Evolutionary conservation across 805 yeast genomes (phyloP).

Genomic region (Kregervanrija delftensis): DNA sequence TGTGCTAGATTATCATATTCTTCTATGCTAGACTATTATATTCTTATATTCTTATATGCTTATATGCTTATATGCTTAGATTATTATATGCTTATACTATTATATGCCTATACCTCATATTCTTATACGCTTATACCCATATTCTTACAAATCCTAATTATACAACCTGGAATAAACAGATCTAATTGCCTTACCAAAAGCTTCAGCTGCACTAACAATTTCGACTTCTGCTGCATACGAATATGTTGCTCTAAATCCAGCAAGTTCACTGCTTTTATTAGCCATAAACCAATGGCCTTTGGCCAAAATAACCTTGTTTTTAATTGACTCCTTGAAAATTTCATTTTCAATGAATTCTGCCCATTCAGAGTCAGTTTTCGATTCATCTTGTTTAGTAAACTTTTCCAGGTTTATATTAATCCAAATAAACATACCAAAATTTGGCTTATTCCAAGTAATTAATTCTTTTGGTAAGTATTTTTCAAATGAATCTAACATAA

Average conservation of each 20-base stretch:
- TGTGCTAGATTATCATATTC: too few relatives aligned
- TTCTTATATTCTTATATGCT: too few relatives aligned
- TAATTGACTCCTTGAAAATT: slow-evolving; percentile 18
- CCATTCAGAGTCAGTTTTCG: slow-evolving; percentile 31
- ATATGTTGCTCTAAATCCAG: slow-evolving; percentile 28
- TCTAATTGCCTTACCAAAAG: slow-evolving; percentile 21
- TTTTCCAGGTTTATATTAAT: slow-evolving; percentile 34
- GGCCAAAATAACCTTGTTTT: slow-evolving; percentile 22
- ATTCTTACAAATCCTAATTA: not conserved
- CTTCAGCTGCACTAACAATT: slow-evolving; percentile 20
- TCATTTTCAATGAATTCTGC: slow-evolving; percentile 24
- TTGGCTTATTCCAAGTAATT: slow-evolving; percentile 35
- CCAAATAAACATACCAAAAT: slow-evolving; percentile 40
- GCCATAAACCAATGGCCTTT: slow-evolving; percentile 31
- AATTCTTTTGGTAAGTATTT: slow-evolving; percentile 39
- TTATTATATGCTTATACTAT: too few relatives aligned
- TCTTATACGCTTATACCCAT: not conserved
- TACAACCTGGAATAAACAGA: slow-evolving; percentile 12
- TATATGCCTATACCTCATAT: not conserved
- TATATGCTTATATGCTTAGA: too few relatives aligned
- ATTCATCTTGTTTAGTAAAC: slow-evolving; percentile 31
- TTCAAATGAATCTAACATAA: slow-evolving; percentile 44
- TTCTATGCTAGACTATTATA: too few relatives aligned
- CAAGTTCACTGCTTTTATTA: slow-evolving; percentile 11
- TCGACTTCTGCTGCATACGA: slow-evolving; percentile 23